Evolutionary conservation across 345 rosid genomes (phyloP).

Genomic region (Durio zibethinus): DNA sequence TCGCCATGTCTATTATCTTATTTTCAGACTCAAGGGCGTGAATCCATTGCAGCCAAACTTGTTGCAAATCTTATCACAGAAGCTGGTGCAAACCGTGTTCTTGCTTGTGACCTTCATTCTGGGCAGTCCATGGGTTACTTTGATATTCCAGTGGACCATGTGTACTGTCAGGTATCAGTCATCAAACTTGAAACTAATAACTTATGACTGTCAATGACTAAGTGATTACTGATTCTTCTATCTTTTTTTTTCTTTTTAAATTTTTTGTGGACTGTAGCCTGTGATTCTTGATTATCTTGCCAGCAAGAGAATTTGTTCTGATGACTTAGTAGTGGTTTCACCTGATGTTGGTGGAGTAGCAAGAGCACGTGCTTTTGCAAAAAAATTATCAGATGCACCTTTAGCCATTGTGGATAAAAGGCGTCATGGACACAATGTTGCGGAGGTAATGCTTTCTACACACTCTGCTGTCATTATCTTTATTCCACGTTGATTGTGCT

Average conservation of each 20-base stretch:
- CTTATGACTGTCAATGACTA: neutral
- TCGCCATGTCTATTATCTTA: neutral
- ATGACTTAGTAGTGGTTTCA: slow-evolving; percentile 92
- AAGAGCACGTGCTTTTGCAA: slow-evolving; percentile 96
- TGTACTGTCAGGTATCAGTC: slow-evolving; percentile 69
- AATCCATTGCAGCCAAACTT: slow-evolving; percentile 96
- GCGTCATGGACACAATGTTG: slow-evolving; percentile 95
- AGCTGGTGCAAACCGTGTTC: slow-evolving; percentile 97
- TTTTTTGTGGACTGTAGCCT: slow-evolving; percentile 44
- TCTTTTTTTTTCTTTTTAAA: neutral
- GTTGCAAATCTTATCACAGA: slow-evolving; percentile 92
- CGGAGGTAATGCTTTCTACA: slow-evolving; percentile 59
- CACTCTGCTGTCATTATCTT: neutral
- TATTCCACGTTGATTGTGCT: neutral
- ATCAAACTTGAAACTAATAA: neutral
- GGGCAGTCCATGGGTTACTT: slow-evolving; percentile 99
- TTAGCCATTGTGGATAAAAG: slow-evolving; percentile 98
- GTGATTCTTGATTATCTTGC: slow-evolving; percentile 98
- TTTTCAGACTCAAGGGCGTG: slow-evolving; percentile 93
- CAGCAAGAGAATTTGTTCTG: slow-evolving; percentile 74
- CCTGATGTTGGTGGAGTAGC: slow-evolving; percentile 99
- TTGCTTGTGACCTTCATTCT: slow-evolving; percentile 96
- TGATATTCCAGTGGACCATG: slow-evolving; percentile 96
- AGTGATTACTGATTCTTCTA: neutral
- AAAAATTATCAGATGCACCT: slow-evolving; percentile 91